Conservation (phyloP, 2,329 filamentous ascomycete species). For the Nakataea oryzae region DNA sequence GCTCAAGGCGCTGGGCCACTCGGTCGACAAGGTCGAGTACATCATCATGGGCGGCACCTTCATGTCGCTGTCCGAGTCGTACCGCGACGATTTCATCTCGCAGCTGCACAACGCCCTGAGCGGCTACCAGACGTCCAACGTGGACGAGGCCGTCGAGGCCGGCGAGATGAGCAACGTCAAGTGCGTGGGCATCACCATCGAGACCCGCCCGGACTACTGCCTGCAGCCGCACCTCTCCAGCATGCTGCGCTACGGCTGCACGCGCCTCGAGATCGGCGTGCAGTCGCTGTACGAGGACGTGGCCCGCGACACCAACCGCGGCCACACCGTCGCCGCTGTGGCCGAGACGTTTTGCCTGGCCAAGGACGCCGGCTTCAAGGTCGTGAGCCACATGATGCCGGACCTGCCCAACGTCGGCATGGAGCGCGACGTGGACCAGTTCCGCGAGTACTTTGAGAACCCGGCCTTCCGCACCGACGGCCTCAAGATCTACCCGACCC, state of each 20-base stretch:
- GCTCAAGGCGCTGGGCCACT: constrained; percentile 89
- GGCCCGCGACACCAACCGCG: constrained; percentile 92
- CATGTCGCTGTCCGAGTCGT: constrained; percentile 86
- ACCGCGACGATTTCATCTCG: constrained; percentile 87
- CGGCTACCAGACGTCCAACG: constrained; percentile 86
- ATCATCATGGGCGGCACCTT: constrained; percentile 99
- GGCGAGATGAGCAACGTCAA: constrained; percentile 96
- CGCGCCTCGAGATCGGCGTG: constrained; percentile 85
- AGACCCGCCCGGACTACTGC: constrained; percentile 95
- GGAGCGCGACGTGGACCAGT: constrained; percentile 95
- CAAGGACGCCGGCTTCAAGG: constrained; percentile 97
- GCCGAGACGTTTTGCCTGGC: constrained; percentile 95
- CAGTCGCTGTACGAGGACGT: constrained; percentile 97
- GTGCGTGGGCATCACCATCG: constrained; percentile 97
- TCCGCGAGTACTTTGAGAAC: constrained; percentile 95
- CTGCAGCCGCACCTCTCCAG: constrained; percentile 87
- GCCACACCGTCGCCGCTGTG: constrained; percentile 89
- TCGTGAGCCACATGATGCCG: constrained; percentile 99
- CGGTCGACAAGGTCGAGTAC: constrained; percentile 98
- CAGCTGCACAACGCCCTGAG: constrained; percentile 95
- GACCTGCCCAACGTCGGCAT: constrained; percentile 96
- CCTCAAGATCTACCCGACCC: constrained; percentile 93
- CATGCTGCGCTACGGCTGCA: constrained; percentile 98
- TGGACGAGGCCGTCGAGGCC: constrained; percentile 89
- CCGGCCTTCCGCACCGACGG: constrained; percentile 94